Conservation (phyloP, 257 asterid species). For the Ehretia macrophylla region DNA sequence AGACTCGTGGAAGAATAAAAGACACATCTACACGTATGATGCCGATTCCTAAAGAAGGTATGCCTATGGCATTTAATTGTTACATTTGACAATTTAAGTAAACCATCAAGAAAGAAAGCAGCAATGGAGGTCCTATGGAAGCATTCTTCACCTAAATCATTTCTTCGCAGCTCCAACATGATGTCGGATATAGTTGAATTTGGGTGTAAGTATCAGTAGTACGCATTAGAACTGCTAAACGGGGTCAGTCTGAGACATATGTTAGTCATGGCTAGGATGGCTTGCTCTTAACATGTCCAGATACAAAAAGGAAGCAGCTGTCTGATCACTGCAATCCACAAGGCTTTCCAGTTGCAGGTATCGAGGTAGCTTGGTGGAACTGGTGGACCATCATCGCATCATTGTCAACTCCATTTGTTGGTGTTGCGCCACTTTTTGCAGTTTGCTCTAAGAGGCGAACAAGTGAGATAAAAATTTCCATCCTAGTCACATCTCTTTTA, state of each 20-base stretch:
- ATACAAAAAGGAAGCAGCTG: slow-evolving; percentile 4
- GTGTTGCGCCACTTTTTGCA: slow-evolving; percentile 26
- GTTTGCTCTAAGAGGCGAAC: slow-evolving; percentile 78
- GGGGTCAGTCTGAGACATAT: slow-evolving; percentile 21
- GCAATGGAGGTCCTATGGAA: not conserved
- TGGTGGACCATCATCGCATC: slow-evolving; percentile 30
- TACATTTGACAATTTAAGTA: not conserved
- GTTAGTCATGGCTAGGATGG: slow-evolving; percentile 51
- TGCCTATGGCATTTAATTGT: not conserved
- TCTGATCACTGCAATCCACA: slow-evolving; percentile 31
- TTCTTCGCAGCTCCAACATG: not conserved
- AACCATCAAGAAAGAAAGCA: not conserved
- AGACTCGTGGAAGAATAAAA: no score
- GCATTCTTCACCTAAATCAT: slow-evolving; percentile 3
- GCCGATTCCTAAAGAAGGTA: not conserved
- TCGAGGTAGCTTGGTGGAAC: slow-evolving; percentile 30
- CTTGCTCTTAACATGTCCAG: slow-evolving; percentile 54
- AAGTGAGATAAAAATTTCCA: slow-evolving; percentile 77
- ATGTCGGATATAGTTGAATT: not conserved
- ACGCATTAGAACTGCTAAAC: slow-evolving; percentile 9
- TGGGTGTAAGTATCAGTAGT: slow-evolving; percentile 1
- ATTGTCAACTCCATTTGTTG: slow-evolving; percentile 23
- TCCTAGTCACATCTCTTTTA: slow-evolving; percentile 82
- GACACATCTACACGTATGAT: not conserved
- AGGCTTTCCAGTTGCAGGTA: slow-evolving; percentile 40